Percentiles rank a stretch among this genome's conserved stretches.
These are phyloP conservation scores for Diplodia mutila DNA, from an alignment of 2,329 filamentous ascomycete genomes.

Conservation along the genomic window DNA sequence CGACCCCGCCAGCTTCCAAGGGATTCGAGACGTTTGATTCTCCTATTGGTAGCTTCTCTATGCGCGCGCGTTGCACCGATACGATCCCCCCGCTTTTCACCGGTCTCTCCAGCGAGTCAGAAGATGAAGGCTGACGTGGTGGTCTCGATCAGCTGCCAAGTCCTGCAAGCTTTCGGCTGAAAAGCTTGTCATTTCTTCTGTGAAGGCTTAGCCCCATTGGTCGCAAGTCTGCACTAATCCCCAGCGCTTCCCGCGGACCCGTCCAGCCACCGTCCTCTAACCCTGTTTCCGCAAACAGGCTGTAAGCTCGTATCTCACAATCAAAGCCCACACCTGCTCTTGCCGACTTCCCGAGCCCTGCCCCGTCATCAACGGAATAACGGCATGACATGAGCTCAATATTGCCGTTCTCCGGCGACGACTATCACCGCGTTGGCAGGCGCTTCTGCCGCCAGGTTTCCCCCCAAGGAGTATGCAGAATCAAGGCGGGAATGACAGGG, in stretches of 20 bases:
- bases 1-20: not conserved
- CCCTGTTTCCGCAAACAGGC: not conserved
- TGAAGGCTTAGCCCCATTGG: slow-evolving; percentile 9
- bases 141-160: not conserved
- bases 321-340: not conserved
- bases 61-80: not conserved
- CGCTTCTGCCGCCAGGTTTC: not conserved
- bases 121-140: not conserved
- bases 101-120: slow-evolving; percentile 10
- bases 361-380: not conserved
- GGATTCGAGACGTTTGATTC: no score
- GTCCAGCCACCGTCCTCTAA: not conserved
- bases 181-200: slow-evolving; percentile 20
- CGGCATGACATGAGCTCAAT: not conserved
- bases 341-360: not conserved
- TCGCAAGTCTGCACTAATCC: not conserved
- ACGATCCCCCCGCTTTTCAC: not conserved
- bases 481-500: not conserved
- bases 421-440: not conserved
- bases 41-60: not conserved
- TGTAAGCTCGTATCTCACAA: slow-evolving; percentile 3
- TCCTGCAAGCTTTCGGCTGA: slow-evolving; percentile 15
- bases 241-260: not conserved
- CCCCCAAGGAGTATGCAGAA: not conserved
- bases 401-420: not conserved